These are phyloP conservation scores for Heliosperma pusillum DNA, from an alignment of 148 eudicot species.

Conservation along the genomic window DNA sequence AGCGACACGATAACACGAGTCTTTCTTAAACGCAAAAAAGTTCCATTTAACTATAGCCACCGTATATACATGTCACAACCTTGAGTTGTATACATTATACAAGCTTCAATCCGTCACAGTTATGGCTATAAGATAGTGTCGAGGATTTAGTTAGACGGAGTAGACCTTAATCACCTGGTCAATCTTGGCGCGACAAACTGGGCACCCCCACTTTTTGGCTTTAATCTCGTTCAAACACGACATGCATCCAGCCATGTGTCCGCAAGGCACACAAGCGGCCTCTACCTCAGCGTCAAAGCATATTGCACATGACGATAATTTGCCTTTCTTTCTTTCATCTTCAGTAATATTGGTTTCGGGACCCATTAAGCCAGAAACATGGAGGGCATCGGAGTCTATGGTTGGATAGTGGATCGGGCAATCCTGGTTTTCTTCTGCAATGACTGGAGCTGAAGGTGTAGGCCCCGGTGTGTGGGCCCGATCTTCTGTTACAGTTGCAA, in stretches of 20 bases:
- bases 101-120: too few species aligned
- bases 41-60: neutral
- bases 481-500: constrained; percentile 24
- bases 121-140: neutral
- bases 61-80: neutral
- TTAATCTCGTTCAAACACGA: constrained; percentile 77
- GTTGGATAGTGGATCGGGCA: constrained; percentile 73
- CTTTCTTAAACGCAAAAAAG: too few species aligned
- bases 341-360: constrained; percentile 18
- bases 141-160: constrained; percentile 45
- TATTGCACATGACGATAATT: constrained; percentile 69
- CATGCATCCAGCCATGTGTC: constrained; percentile 98
- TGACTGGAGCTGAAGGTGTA: constrained; percentile 64
- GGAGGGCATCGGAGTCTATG: constrained; percentile 37
- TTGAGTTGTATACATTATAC: neutral
- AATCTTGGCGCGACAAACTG: constrained; percentile 84
- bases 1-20: neutral
- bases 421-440: constrained; percentile 29
- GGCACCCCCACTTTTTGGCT: constrained; percentile 86
- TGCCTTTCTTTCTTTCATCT: constrained; percentile 36
- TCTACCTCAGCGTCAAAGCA: constrained; percentile 90
- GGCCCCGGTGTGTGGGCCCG: constrained; percentile 29
- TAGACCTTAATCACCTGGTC: constrained; percentile 75
- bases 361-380: constrained; percentile 19
- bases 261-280: constrained; percentile 95